A percentile compares a stretch with the other conserved stretches of the same genome.
These are phyloP conservation scores for Nakazawaea pomicola DNA, from an alignment of 805 yeast species.

Conservation along the genomic window DNA sequence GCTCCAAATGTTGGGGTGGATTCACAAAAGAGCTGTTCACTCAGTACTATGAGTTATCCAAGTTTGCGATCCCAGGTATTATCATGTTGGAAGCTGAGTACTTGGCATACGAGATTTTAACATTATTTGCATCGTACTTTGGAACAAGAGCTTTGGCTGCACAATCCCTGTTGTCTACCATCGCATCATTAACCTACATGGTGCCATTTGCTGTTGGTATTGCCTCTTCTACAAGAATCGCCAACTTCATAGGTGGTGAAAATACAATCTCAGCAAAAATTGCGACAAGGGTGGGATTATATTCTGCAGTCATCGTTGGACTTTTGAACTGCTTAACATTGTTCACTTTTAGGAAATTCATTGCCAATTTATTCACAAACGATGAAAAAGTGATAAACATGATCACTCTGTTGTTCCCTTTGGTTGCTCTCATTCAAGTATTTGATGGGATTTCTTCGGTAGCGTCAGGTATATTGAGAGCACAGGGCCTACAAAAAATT, in stretches of 20 bases:
- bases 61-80: conserved; percentile 48
- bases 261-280: conserved; percentile 29
- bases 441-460: conserved; percentile 69
- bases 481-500: conserved; percentile 69
- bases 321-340: conserved; percentile 39
- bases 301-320: conserved; percentile 29
- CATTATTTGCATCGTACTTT: conserved; percentile 46
- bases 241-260: conserved; percentile 45
- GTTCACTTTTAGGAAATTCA: conserved; percentile 37
- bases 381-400: conserved; percentile 52
- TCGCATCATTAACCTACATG: conserved; percentile 47
- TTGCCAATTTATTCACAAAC: conserved; percentile 55
- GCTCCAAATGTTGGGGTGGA: conserved; percentile 70
- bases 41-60: conserved; percentile 35
- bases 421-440: conserved; percentile 60
- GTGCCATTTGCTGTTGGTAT: conserved; percentile 55
- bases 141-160: conserved; percentile 53
- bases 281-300: conserved; percentile 39
- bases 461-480: conserved; percentile 68
- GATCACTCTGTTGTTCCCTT: conserved; percentile 55
- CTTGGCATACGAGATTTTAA: conserved; percentile 53
- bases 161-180: conserved; percentile 48
- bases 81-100: conserved; percentile 53
- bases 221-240: conserved; percentile 51
- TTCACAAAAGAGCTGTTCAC: conserved; percentile 29